phyloP scores from a whole-genome alignment of 495 filamentous ascomycete species.

The Penicillium psychrofluorescens region DNA sequence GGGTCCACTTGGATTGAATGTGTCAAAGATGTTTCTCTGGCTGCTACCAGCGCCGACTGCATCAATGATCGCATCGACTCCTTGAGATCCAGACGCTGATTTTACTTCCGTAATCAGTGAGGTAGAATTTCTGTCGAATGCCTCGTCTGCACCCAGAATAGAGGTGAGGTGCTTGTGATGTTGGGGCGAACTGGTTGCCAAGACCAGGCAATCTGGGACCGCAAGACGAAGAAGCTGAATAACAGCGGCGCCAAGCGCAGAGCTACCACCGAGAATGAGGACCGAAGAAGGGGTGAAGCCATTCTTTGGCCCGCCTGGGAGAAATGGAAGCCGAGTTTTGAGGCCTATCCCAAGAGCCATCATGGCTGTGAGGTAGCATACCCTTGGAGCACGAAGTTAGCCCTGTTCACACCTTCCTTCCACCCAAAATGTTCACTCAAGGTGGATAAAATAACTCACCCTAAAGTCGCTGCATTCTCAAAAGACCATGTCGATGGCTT shows the following conservation, averaged over 20 bases:
- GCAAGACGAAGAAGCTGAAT: conserved; percentile 37
- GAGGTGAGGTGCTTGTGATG: conserved; percentile 19
- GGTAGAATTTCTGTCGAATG: conserved; percentile 20
- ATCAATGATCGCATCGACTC: conserved; percentile 38
- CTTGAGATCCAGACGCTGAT: conserved; percentile 16
- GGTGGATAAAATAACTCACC: conserved; percentile 15
- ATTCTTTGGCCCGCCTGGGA: conserved; percentile 8
- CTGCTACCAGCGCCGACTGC: conserved; percentile 18
- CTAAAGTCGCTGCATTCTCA: conserved; percentile 30
- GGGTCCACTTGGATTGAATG: conserved; percentile 18
- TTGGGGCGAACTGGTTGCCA: conserved; percentile 28
- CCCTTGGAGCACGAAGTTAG: conserved; percentile 9
- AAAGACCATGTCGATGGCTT: conserved; percentile 24
- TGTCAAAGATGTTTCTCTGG: conserved; percentile 12
- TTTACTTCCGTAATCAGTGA: conserved; percentile 15
- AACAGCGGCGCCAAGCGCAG: conserved; percentile 28
- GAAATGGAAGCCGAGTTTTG: conserved; percentile 22
- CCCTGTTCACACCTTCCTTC: too few species aligned
- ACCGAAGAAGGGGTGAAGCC: conserved; percentile 18
- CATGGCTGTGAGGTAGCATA: conserved; percentile 33
- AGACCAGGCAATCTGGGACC: conserved; percentile 20
- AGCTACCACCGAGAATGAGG: conserved; percentile 37
- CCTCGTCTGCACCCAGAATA: conserved; percentile 22
- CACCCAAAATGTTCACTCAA: neutral
- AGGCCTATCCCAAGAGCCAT: conserved; percentile 19